These are phyloP conservation scores for Lachancea cidri DNA, from an alignment of 805 yeast species.

Conservation along the genomic window DNA sequence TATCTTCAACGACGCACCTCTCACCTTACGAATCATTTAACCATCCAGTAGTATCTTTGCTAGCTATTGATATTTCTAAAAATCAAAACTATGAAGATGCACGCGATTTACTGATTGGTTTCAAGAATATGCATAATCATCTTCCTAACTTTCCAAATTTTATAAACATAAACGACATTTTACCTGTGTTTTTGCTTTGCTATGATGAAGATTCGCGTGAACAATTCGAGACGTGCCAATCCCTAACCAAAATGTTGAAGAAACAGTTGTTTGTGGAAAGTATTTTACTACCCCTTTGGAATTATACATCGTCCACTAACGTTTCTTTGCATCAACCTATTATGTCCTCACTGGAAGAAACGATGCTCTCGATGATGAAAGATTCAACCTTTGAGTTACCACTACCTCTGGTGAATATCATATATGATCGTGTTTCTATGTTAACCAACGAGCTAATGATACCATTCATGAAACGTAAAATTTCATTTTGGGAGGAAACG, in stretches of 20 bases:
- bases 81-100: conserved; percentile 44
- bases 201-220: conserved; percentile 43
- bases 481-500: conserved; percentile 82
- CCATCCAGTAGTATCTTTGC: conserved; percentile 76
- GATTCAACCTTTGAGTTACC: conserved; percentile 14
- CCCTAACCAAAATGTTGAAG: conserved; percentile 38
- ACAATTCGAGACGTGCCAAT: conserved; percentile 40
- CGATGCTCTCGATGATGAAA: conserved; percentile 8
- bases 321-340: conserved; percentile 29
- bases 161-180: conserved; percentile 58
- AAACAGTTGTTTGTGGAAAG: conserved; percentile 38
- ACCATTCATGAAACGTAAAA: conserved; percentile 82
- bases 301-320: conserved; percentile 6
- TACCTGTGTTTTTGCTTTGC: conserved; percentile 48
- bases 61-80: conserved; percentile 47
- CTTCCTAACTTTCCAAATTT: conserved; percentile 47
- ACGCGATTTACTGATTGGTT: conserved; percentile 49
- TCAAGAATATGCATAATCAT: conserved; percentile 38
- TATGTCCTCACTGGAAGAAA: conserved; percentile 25
- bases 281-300: conserved; percentile 28
- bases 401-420: conserved; percentile 16
- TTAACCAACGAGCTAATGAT: conserved; percentile 33
- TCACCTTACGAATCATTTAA: conserved; percentile 81
- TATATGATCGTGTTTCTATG: conserved; percentile 23
- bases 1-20: conserved; percentile 53